Percentiles rank a stretch among this genome's conserved stretches.
Conservation (phyloP, 192 early-diverging fungal species). For the Globomyces pollinis-pini region DNA sequence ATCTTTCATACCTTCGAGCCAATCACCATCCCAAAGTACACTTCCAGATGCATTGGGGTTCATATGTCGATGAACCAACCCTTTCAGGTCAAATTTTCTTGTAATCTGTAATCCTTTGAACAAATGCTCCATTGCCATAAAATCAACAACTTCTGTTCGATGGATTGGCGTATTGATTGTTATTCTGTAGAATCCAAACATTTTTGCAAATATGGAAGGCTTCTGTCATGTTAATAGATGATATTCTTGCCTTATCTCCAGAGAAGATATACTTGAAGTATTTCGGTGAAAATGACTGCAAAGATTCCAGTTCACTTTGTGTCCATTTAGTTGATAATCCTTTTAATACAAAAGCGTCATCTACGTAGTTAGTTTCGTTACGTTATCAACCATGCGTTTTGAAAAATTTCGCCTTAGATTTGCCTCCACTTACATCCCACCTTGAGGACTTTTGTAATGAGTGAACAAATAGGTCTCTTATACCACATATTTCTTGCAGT, state of each 20-base stretch:
- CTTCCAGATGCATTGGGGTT: slow-evolving; percentile 1
- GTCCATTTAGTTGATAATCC: slow-evolving; percentile 51
- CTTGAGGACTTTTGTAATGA: slow-evolving; percentile 25
- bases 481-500: slow-evolving; percentile 30
- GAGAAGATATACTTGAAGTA: slow-evolving; percentile 41
- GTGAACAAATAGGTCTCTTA: slow-evolving; percentile 28
- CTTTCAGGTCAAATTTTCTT: slow-evolving; percentile 68
- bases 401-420: slow-evolving; percentile 40
- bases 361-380: too few species aligned
- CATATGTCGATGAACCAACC: slow-evolving; percentile 57
- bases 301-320: slow-evolving; percentile 31
- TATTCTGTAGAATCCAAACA: slow-evolving; percentile 44
- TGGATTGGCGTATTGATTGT: slow-evolving; percentile 30
- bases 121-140: slow-evolving; percentile 47
- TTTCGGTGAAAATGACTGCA: slow-evolving; percentile 40
- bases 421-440: slow-evolving; percentile 42
- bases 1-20: slow-evolving; percentile 64
- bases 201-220: slow-evolving; percentile 34
- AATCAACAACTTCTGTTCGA: slow-evolving; percentile 30
- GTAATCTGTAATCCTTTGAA: slow-evolving; percentile 35
- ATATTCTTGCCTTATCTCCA: slow-evolving; percentile 18
- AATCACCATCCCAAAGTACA: slow-evolving; percentile 65
- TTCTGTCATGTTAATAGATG: slow-evolving; percentile 27
- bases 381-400: slow-evolving; percentile 58
- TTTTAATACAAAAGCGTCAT: slow-evolving; percentile 44